These are phyloP conservation scores for Fusarium neocosmosporiellum DNA, from an alignment of 2,329 filamentous ascomycete species.

Conservation along the genomic window DNA sequence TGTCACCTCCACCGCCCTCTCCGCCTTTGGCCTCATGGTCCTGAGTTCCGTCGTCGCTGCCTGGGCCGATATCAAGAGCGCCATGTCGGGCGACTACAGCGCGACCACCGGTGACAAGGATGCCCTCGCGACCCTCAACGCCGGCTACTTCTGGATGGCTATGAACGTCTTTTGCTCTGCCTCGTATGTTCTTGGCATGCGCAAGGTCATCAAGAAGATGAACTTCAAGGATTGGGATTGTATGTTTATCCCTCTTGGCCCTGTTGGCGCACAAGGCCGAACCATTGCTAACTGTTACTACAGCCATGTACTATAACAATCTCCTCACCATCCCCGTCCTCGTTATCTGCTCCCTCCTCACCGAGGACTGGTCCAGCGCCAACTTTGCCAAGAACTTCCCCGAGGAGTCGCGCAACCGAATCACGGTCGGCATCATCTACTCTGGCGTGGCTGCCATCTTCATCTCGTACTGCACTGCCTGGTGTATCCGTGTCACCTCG, in stretches of 20 bases:
- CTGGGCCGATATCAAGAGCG: conserved; percentile 96
- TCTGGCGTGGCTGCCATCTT: conserved; percentile 94
- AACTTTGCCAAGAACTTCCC: conserved; percentile 94
- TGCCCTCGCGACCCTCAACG: conserved; percentile 88
- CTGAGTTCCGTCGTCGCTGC: conserved; percentile 93
- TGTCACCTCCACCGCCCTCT: conserved; percentile 85
- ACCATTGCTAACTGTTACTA: conserved; percentile 42
- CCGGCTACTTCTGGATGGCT: conserved; percentile 98
- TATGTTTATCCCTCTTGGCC: conserved; percentile 63
- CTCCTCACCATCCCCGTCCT: conserved; percentile 95
- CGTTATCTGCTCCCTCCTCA: conserved; percentile 79
- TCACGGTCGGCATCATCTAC: conserved; percentile 90
- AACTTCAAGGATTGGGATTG: conserved; percentile 99
- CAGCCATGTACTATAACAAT: conserved; percentile 99
- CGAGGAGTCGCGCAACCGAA: conserved; percentile 76
- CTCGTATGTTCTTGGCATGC: conserved; percentile 90
- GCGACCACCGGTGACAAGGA: conserved; percentile 59
- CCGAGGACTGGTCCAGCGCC: conserved; percentile 90
- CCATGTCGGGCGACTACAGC: conserved; percentile 68
- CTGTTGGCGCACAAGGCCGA: background rate
- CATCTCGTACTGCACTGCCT: conserved; percentile 98
- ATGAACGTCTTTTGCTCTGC: conserved; percentile 96
- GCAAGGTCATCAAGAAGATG: conserved; percentile 98
- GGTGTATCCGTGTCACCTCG: conserved; percentile 97
- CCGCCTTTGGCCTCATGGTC: conserved; percentile 97